Base-by-base conservation (phyloP, 169 alveolate species). In the Plasmodium relictum region DNA sequence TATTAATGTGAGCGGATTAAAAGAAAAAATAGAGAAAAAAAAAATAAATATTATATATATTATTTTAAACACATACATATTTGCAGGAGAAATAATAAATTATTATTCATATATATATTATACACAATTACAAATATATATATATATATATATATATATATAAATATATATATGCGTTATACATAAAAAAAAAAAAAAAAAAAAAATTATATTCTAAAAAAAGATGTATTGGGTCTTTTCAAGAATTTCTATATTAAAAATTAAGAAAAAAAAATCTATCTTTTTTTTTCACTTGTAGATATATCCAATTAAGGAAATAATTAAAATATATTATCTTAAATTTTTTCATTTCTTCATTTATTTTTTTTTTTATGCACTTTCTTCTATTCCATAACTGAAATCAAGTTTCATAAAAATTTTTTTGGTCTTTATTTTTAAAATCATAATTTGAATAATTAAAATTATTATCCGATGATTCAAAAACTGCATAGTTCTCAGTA, bases 1-100 rank as follows among this genome's bases (percentile, higher is more conserved):
- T 48, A 45, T 44, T 22, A 39, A 73, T 50, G 88, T 73, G 58
- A 44, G 74, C 88, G 88, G 88, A 76, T 56, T 76, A 76, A 76
- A 44, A 45, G 52, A 76, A 45, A 41, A 50, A 37, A 20, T 52
- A 39, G 22, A 48, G 16, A 45, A 76, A 65, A 62, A 76, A 62
- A 44, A 39, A 42, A 45, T 26, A 68, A 68, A n/a, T n/a, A n/a
- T n/a, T n/a, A 61, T 26, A 37, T 31, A 14, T 68, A 50, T 48
- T 50, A 18, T 50, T 41, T 44, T 6, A 44, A 44, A 4, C 63
- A n/a, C 63, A 54, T 54, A 54, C 63, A n/a, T 54, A n/a, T 54
- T 4, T 54, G n/a, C 16, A 54, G 20, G n/a, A n/a, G n/a, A n/a
- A n/a, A n/a, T n/a, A n/a, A n/a, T n/a, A n/a, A n/a, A n/a, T n/a